Percentiles rank a stretch among this genome's conserved stretches.
phyloP scores from a whole-genome alignment of 2,329 filamentous ascomycete species.

The Xylaria digitata region DNA sequence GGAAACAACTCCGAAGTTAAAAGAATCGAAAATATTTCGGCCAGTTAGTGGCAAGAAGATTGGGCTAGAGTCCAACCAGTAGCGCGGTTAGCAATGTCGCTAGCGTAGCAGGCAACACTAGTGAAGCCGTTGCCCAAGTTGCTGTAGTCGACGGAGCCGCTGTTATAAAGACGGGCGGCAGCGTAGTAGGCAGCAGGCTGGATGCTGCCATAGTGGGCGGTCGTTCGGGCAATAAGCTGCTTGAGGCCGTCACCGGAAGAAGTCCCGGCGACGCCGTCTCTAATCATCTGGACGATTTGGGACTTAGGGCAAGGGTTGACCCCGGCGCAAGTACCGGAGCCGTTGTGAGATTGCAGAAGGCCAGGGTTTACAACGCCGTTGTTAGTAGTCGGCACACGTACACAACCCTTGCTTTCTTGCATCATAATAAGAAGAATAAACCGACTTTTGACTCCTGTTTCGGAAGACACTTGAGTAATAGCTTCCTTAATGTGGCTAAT shows the following conservation, averaged over 20 bases:
- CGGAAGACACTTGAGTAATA: conserved; percentile 50
- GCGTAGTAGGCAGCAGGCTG: conserved; percentile 56
- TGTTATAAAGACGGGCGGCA: conserved; percentile 63
- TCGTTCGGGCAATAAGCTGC: conserved; percentile 51
- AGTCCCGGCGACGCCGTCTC: conserved; percentile 58
- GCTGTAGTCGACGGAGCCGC: conserved; percentile 53
- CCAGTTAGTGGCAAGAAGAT: not conserved
- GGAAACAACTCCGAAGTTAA: too few relatives aligned
- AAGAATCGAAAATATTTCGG: too few relatives aligned
- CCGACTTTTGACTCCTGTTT: conserved; percentile 52
- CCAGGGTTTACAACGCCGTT: conserved; percentile 57
- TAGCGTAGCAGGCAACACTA: conserved; percentile 61
- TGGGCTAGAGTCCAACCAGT: conserved; percentile 34
- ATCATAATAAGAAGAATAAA: conserved; percentile 59
- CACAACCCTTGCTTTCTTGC: conserved; percentile 59
- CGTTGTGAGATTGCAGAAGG: conserved; percentile 55
- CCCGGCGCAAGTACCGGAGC: conserved; percentile 52
- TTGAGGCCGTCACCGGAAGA: conserved; percentile 56
- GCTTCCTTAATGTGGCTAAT: conserved; percentile 35
- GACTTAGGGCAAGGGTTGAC: conserved; percentile 46
- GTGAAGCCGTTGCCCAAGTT: conserved; percentile 57
- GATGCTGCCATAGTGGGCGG: conserved; percentile 41
- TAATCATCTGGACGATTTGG: conserved; percentile 49
- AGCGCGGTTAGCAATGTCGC: conserved; percentile 59
- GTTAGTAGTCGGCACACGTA: conserved; percentile 55